Conservation (phyloP, 352 stramenopile genomes). For the Pseudoperonospora humuli region DNA sequence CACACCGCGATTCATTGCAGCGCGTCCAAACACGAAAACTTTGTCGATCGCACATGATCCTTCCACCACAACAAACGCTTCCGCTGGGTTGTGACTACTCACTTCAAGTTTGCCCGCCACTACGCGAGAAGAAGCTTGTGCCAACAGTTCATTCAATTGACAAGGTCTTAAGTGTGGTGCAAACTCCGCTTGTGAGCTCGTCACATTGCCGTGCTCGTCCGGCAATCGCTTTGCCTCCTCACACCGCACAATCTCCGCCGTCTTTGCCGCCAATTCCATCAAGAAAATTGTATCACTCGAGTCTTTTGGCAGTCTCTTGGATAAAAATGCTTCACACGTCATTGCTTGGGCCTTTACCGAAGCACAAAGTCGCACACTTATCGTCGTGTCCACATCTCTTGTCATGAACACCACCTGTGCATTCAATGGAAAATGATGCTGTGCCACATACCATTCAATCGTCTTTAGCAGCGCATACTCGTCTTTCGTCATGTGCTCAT, state of each 20-base stretch:
- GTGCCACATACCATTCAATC: constrained; percentile 50
- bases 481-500: constrained; percentile 32
- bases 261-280: constrained; percentile 51
- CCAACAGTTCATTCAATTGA: constrained; percentile 33
- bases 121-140: constrained; percentile 18
- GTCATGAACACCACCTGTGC: constrained; percentile 55
- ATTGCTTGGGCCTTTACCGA: constrained; percentile 39
- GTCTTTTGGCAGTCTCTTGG: constrained; percentile 26
- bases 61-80: constrained; percentile 63
- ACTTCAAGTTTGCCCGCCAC: constrained; percentile 56
- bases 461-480: constrained; percentile 47
- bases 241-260: constrained; percentile 42
- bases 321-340: constrained; percentile 51
- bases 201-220: constrained; percentile 20
- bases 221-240: constrained; percentile 30
- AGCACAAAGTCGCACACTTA: constrained; percentile 31
- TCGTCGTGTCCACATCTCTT: constrained; percentile 32
- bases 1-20: constrained; percentile 94
- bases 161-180: constrained; percentile 32
- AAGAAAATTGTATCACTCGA: constrained; percentile 33
- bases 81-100: constrained; percentile 62
- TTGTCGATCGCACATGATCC: constrained; percentile 33
- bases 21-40: constrained; percentile 65
- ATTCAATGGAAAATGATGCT: constrained; percentile 26
- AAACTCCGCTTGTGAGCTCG: constrained; percentile 34